These are phyloP conservation scores for Magnaporthales sp. DNA, from an alignment of 2,329 filamentous ascomycete genomes.

Conservation along the genomic window DNA sequence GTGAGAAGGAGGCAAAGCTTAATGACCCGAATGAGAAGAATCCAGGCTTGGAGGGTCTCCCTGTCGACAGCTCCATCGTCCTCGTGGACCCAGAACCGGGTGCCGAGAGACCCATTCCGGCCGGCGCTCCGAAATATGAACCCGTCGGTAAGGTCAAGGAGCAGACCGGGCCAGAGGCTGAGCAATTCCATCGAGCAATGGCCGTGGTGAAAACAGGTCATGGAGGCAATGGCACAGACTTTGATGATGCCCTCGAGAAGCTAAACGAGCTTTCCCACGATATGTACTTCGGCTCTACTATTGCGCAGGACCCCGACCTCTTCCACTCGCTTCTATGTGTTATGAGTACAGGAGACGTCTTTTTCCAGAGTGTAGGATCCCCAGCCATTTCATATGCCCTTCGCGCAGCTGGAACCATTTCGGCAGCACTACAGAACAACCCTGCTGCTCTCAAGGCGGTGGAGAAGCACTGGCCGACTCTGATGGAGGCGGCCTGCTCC, in stretches of 20 bases:
- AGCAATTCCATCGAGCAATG: conserved; percentile 37
- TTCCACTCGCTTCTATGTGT: conserved; percentile 49
- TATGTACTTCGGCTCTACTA: conserved; percentile 59
- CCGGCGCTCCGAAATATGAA: conserved; percentile 48
- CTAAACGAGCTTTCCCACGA: conserved; percentile 60
- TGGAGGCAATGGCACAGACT: conserved; percentile 16
- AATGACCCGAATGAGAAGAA: conserved; percentile 47
- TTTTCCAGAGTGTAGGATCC: conserved; percentile 12
- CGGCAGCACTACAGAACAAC: conserved; percentile 56
- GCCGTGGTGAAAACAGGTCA: conserved; percentile 35
- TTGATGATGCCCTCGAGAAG: conserved; percentile 43
- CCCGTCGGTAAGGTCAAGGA: conserved; percentile 47
- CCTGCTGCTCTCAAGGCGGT: conserved; percentile 48
- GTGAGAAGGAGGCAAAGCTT: conserved; percentile 56
- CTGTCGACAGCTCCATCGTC: conserved; percentile 43
- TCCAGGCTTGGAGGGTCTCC: conserved; percentile 38
- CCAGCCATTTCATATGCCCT: conserved; percentile 27
- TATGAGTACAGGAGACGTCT: conserved; percentile 26
- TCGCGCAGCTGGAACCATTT: conserved; percentile 48
- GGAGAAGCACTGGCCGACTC: conserved; percentile 33
- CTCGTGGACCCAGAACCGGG: conserved; percentile 40
- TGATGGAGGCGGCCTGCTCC: conserved; percentile 30
- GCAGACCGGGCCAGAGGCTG: conserved; percentile 31
- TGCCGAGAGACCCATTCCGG: conserved; percentile 25
- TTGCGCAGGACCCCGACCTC: conserved; percentile 45